phyloP scores from a whole-genome alignment of 768 basidiomycete genomes.

The Rhodocollybia butyracea region DNA sequence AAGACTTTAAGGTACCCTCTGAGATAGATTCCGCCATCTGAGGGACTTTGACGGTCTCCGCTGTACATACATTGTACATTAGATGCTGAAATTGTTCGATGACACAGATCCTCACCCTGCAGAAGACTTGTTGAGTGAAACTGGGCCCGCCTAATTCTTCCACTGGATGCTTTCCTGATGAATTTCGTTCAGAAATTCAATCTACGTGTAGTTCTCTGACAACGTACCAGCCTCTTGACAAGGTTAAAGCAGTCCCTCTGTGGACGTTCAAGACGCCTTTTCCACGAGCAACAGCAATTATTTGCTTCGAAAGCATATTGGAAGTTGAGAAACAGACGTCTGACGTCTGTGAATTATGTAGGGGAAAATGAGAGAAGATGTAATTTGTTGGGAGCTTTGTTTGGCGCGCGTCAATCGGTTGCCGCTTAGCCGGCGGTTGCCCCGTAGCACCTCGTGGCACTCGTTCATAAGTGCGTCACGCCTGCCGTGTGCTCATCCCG shows the following conservation, averaged over 20 bases:
- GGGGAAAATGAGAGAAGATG: too few species aligned
- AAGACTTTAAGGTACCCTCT: slow-evolving; percentile 93
- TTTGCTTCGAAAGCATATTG: slow-evolving; percentile 71
- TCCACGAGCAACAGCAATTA: slow-evolving; percentile 62
- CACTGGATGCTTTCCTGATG: slow-evolving; percentile 42
- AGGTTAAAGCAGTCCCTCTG: slow-evolving; percentile 24
- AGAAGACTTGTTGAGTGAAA: slow-evolving; percentile 72
- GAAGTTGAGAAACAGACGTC: slow-evolving; percentile 1
- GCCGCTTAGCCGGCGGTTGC: too few species aligned
- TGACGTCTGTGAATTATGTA: slow-evolving; percentile 1
- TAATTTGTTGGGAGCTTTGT: too few species aligned
- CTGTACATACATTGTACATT: slow-evolving; percentile 30
- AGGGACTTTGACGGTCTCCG: slow-evolving; percentile 90
- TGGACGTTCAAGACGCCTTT: slow-evolving; percentile 44
- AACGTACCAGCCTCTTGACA: slow-evolving; percentile 48
- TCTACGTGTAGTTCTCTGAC: neutral
- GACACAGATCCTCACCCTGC: slow-evolving; percentile 54
- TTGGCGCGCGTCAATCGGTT: too few species aligned
- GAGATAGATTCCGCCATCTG: slow-evolving; percentile 99
- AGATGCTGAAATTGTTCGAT: neutral
- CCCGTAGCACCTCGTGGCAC: too few species aligned
- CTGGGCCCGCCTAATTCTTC: slow-evolving; percentile 48
- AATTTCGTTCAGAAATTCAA: neutral
- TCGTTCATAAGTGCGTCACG: too few species aligned
- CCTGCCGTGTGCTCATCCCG: too few species aligned